A percentile compares a stretch with the other conserved stretches of the same genome.
phyloP scores from a whole-genome alignment of 352 stramenopile genomes.

The Phytophthora melonis region DNA sequence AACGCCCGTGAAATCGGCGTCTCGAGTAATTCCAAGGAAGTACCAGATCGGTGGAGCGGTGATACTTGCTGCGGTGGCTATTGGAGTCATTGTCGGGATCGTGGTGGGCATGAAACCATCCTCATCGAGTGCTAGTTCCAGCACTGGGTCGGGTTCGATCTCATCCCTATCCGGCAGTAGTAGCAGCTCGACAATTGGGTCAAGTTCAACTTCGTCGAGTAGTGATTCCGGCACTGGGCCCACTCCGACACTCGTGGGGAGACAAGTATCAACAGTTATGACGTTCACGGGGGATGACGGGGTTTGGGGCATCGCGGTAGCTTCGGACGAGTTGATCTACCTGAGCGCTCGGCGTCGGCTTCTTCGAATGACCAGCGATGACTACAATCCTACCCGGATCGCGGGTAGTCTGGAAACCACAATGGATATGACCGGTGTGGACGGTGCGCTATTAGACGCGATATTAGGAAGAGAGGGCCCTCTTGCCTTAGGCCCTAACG shows the following conservation, averaged over 20 bases:
- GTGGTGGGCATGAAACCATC: not conserved
- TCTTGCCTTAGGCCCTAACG: not conserved
- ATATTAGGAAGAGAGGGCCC: not conserved
- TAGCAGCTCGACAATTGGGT: not conserved
- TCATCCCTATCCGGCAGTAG: not conserved
- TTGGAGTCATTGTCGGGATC: not conserved
- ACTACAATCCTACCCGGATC: not conserved
- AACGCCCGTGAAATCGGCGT: not conserved
- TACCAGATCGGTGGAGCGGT: not conserved
- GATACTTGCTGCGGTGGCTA: not conserved
- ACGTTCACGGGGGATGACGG: not conserved
- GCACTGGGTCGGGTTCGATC: not conserved
- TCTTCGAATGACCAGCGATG: not conserved
- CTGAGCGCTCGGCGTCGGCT: not conserved
- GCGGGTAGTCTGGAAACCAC: not conserved
- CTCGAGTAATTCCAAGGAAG: not conserved
- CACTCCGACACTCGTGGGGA: not conserved
- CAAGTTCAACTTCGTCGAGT: not conserved
- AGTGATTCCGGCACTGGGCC: not conserved
- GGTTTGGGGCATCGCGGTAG: not conserved
- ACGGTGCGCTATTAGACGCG: not conserved
- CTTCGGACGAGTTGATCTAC: not conserved
- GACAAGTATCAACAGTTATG: not conserved
- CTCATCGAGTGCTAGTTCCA: not conserved
- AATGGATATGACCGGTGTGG: too few relatives aligned